A percentile compares a stretch with the other conserved stretches of the same genome.
Evolutionary conservation across 371 early-diverging fungal species (phyloP).

Genomic region (Circinella minor): DNA sequence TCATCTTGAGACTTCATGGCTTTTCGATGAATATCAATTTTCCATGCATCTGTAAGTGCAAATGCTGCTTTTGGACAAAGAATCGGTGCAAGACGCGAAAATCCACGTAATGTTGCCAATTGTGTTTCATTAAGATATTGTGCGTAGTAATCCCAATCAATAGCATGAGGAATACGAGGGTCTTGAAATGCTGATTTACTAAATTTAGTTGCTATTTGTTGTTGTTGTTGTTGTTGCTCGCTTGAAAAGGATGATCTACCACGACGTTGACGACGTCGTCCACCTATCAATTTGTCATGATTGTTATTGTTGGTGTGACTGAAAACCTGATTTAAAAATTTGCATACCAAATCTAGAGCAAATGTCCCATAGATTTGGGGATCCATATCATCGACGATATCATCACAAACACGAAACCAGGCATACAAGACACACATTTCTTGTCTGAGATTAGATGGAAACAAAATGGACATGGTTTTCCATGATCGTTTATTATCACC

Average conservation of each 20-base stretch:
- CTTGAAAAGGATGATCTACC: too few relatives aligned
- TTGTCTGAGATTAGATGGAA: constrained; percentile 50
- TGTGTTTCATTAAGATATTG: constrained; percentile 22
- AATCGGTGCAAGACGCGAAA: constrained; percentile 42
- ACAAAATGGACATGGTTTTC: constrained; percentile 55
- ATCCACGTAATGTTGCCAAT: constrained; percentile 35
- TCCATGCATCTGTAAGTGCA: constrained; percentile 56
- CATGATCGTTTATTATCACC: constrained; percentile 54
- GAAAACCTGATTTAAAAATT: constrained; percentile 23
- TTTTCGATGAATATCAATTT: constrained; percentile 43
- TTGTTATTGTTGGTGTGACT: too few relatives aligned
- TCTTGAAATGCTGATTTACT: constrained; percentile 12
- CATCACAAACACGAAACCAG: constrained; percentile 62
- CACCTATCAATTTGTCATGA: too few relatives aligned
- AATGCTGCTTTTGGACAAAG: constrained; percentile 48
- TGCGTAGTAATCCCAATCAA: constrained; percentile 34
- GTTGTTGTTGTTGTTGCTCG: too few relatives aligned
- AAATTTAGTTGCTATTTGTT: not conserved
- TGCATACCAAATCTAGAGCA: constrained; percentile 26
- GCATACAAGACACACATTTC: constrained; percentile 58
- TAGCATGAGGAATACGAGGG: not conserved
- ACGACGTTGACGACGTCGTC: too few relatives aligned
- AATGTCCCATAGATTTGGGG: not conserved
- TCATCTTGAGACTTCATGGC: constrained; percentile 45
- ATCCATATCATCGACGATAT: constrained; percentile 52